phyloP scores from a whole-genome alignment of 2,329 filamentous ascomycete genomes.

The Ascochyta pisi region DNA sequence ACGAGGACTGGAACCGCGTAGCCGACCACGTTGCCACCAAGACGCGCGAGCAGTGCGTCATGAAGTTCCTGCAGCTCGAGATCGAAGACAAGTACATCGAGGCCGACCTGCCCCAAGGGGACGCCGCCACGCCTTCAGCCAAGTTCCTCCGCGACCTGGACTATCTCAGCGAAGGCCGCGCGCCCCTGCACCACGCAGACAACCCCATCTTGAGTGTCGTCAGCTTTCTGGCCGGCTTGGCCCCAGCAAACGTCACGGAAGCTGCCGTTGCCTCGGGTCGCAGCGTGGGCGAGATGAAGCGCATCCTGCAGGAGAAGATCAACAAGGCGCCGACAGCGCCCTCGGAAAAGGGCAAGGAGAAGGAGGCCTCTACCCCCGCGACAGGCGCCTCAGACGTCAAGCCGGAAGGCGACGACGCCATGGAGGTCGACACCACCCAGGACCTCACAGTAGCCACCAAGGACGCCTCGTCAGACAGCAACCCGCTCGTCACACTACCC shows the following conservation, averaged over 20 bases:
- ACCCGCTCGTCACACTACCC: constrained; percentile 74
- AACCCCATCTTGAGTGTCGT: constrained; percentile 98
- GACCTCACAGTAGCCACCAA: constrained; percentile 49
- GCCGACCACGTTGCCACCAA: constrained; percentile 90
- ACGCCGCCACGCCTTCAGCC: constrained; percentile 54
- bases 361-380: constrained; percentile 57
- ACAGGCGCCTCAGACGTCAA: constrained; percentile 56
- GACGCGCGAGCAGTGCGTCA: constrained; percentile 92
- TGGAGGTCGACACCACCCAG: constrained; percentile 63
- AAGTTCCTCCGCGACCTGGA: constrained; percentile 61
- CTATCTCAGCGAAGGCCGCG: constrained; percentile 72
- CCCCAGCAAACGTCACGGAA: constrained; percentile 87
- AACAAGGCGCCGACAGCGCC: constrained; percentile 63
- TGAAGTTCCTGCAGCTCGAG: constrained; percentile 94
- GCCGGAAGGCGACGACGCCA: constrained; percentile 62
- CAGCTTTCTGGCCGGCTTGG: constrained; percentile 88
- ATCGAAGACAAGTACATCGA: constrained; percentile 98
- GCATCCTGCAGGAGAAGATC: constrained; percentile 78
- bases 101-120: constrained; percentile 66
- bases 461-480: constrained; percentile 26
- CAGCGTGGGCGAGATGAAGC: constrained; percentile 85
- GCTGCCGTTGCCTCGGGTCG: constrained; percentile 78
- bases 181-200: constrained; percentile 90
- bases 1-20: constrained; percentile 95
- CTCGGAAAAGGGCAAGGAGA: constrained; percentile 63